Conservation (phyloP, 2,329 filamentous ascomycete species). For the Pezicula rhizophila region DNA sequence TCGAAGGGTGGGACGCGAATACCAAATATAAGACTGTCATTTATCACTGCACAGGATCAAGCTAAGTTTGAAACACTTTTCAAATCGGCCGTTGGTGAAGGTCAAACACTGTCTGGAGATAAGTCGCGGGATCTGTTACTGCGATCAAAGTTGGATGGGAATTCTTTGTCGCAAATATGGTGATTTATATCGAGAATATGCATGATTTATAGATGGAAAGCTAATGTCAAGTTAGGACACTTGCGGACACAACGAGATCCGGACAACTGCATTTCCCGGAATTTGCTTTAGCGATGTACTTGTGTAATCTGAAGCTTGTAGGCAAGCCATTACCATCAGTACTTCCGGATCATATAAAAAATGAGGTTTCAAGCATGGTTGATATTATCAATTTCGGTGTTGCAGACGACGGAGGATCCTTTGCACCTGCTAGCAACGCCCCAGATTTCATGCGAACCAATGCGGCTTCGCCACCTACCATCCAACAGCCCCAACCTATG, state of each 20-base stretch:
- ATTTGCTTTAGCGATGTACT: constrained; percentile 96
- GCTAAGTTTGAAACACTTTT: constrained; percentile 96
- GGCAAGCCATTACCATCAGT: constrained; percentile 71
- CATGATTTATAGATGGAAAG: constrained; percentile 12
- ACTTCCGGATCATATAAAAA: constrained; percentile 82
- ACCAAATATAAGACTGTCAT: constrained; percentile 87
- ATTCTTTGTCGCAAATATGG: constrained; percentile 90
- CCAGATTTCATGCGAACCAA: constrained; percentile 42
- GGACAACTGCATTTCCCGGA: constrained; percentile 96
- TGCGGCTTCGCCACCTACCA: constrained; percentile 44
- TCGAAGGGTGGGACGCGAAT: constrained; percentile 66
- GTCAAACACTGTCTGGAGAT: constrained; percentile 81
- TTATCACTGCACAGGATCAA: constrained; percentile 92
- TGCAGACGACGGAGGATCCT: constrained; percentile 59
- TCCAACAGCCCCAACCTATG: constrained; percentile 69
- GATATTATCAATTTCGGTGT: constrained; percentile 97
- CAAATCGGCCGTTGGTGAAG: constrained; percentile 85
- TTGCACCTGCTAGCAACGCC: constrained; percentile 28
- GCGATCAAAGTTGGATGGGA: constrained; percentile 80
- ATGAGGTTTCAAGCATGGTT: constrained; percentile 98
- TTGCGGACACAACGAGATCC: constrained; percentile 93
- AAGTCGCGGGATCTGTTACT: constrained; percentile 86
- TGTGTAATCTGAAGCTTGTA: constrained; percentile 89
- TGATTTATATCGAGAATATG: constrained; percentile 32
- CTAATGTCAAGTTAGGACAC: constrained; percentile 52